Evolutionary conservation across 176 grass and related monocot genomes (phyloP), one percentile per base, ranked within the genome.

Genomic region (Neostapfia colusana): DNA sequence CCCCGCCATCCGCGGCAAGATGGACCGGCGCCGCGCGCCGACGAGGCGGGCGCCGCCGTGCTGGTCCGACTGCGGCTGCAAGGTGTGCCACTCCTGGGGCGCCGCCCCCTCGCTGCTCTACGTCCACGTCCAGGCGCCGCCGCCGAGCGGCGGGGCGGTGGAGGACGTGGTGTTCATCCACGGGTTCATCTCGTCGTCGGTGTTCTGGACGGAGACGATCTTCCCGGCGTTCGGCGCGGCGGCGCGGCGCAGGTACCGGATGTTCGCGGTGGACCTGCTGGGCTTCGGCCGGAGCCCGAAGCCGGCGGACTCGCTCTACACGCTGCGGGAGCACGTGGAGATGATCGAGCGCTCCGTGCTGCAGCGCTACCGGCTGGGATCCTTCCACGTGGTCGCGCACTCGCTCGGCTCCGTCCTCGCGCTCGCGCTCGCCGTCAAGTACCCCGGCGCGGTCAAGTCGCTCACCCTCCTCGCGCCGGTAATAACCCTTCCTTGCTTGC

Each of bases 31-130:
- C 46, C 79, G 2, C 88, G 76, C 45, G 45, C 81, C 20, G 51
- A 7, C 59, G 27, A 72, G 82, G 12, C 65, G 63, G 21, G 77
- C 24, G n/a, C 87, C 81, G 24, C 91, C 96, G 0, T 88, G 83
- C 82, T 99, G 96, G 96, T 99, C 96, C 46, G 96, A 99, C 88
- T 99, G 96, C 67, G 89, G 92, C 88, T 99, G 96, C 87, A 92
- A 92, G 80, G 56, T 83, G 36, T 99, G 96, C 83, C 89, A 99
- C 72, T 69, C 89, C 3, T 97, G 90, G 93, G 93, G 85, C 90
- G 27, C 34, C 1, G 45, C 87, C 0, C 31, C 70, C 31, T 31
- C 31, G 8, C 84, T 70, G 53, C 91, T 97, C 40, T 93, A 89
- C 85, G 91, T 93, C 1, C 94, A 93, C 69, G 86, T 89, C 36